Evolutionary conservation across 768 basidiomycete genomes (phyloP).

Genomic region (Auriscalpium vulgare): DNA sequence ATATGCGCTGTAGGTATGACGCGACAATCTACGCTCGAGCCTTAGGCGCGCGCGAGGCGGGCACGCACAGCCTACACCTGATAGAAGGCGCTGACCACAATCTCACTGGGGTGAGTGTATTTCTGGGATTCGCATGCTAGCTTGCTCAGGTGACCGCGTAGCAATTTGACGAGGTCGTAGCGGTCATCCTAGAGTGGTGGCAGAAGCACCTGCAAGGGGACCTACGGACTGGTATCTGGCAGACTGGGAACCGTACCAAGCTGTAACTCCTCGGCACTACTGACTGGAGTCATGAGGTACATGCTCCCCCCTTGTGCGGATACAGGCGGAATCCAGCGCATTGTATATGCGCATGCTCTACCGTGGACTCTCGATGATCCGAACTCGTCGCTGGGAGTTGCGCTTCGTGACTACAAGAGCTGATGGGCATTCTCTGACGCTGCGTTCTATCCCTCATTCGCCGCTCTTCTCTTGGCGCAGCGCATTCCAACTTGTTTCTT

Average conservation of each 20-base stretch:
- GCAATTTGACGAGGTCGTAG: slow-evolving; percentile 61
- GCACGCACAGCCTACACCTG: slow-evolving; percentile 63
- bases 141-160: slow-evolving; percentile 11
- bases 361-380: too few species aligned
- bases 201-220: slow-evolving; percentile 34
- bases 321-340: neutral
- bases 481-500: too few species aligned
- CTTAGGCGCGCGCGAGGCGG: slow-evolving; percentile 47
- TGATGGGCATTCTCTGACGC: too few species aligned
- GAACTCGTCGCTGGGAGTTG: too few species aligned
- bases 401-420: too few species aligned
- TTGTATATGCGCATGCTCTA: too few species aligned
- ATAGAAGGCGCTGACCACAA: slow-evolving; percentile 78
- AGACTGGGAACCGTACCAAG: slow-evolving; percentile 44
- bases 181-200: slow-evolving; percentile 65
- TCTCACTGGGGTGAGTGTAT: slow-evolving; percentile 44
- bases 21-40: slow-evolving; percentile 61
- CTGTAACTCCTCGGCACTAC: slow-evolving; percentile 20
- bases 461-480: too few species aligned
- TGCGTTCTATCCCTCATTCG: too few species aligned
- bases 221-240: slow-evolving; percentile 57
- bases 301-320: neutral
- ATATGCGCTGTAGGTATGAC: slow-evolving; percentile 44
- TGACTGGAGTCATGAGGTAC: neutral
- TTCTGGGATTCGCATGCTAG: neutral